Evolutionary conservation across 2,329 filamentous ascomycete species (phyloP), one percentile per base, ranked within the genome.

Genomic region (Talaromyces funiculosus): DNA sequence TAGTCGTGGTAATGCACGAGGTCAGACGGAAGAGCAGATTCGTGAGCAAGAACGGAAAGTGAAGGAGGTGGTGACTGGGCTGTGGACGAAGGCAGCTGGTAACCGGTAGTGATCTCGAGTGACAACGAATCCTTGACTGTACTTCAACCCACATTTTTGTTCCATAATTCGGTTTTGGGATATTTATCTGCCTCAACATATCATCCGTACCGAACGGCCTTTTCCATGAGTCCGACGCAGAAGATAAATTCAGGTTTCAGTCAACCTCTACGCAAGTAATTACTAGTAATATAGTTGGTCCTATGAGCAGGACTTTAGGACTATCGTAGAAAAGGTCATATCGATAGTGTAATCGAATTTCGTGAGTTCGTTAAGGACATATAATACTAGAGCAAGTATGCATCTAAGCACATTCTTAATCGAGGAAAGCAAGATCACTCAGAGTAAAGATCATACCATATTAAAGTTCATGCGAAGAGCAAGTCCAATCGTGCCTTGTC

Each of bases 21-120:
- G 84, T 1, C 84, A 87, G 73, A 86, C 83, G 4, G 82, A 85
- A 65, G 80, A 82, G 66, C 84, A 86, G 77, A 86, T 87, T 60
- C 73, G 75, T 43, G 81, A 82, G 65, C 84, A 87, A 72, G 81
- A 86, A 70, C 76, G 82, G 43, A 79, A 79, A 67, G 84, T 87
- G 43, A 79, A 83, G 67, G 82, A 85, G 68, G 83, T 81, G 61
- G 80, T 82, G 61, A 78, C 80, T 64, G 84, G 83, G 1, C 67
- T 87, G 65, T 87, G 84, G 84, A 75, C 70, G 61, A 69, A 72
- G 24, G 65, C 67, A 24, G 64, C 55, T 9, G 66, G 67, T 47
- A 65, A 65, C 31, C 67, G 66, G 33, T 61, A 63, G 59, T 69
- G 38, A 64, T 22, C 14, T 33, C 31, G 10, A 35, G 31, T 22